These are phyloP conservation scores for Dianthus caryophyllus DNA, from an alignment of 148 eudicot genomes.

Conservation along the genomic window DNA sequence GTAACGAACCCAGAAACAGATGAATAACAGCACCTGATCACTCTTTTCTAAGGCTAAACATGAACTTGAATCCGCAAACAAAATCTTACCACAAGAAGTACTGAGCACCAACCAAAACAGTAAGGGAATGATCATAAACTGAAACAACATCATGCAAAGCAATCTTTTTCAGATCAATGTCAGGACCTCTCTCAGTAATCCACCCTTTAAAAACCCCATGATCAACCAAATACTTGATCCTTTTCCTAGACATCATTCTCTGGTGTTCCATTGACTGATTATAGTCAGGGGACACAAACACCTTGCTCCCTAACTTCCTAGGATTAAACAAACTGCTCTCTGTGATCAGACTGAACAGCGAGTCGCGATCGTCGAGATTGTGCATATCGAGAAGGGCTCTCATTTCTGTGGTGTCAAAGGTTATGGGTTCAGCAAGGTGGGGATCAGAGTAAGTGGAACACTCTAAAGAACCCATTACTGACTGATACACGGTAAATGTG, in stretches of 20 bases:
- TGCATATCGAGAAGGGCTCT: conserved; percentile 61
- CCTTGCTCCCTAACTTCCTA: conserved; percentile 43
- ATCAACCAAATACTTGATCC: conserved; percentile 46
- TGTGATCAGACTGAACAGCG: conserved; percentile 46
- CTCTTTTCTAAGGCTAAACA: background rate
- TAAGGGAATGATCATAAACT: conserved; percentile 68
- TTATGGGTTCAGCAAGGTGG: conserved; percentile 29
- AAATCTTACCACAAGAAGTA: conserved; percentile 59
- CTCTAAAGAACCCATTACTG: conserved; percentile 27
- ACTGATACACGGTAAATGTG: background rate
- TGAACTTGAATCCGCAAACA: background rate
- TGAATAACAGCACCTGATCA: background rate
- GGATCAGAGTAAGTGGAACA: conserved; percentile 57
- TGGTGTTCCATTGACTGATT: conserved; percentile 80
- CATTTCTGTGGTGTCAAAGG: conserved; percentile 45
- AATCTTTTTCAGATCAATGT: conserved; percentile 53
- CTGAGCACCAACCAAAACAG: conserved; percentile 66
- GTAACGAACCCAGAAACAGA: background rate
- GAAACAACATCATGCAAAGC: conserved; percentile 51
- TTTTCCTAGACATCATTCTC: conserved; percentile 63
- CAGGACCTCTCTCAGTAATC: conserved; percentile 33
- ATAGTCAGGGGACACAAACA: conserved; percentile 64
- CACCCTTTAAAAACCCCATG: conserved; percentile 52
- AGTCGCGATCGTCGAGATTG: conserved; percentile 60
- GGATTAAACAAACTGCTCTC: conserved; percentile 55